phyloP scores from a whole-genome alignment of 805 yeast genomes.

The Zygotorulaspora sp. region DNA sequence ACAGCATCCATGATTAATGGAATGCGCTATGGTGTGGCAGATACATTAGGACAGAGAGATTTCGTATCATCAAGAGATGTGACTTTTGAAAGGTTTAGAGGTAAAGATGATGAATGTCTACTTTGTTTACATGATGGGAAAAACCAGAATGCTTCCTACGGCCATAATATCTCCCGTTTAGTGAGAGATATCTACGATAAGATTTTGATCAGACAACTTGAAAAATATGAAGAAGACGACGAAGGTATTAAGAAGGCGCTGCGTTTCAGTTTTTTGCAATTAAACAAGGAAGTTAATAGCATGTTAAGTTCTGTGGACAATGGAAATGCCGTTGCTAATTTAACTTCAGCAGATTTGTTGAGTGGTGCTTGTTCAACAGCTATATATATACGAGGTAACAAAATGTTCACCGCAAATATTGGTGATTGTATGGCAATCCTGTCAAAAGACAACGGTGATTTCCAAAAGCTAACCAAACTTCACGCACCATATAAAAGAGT shows the following conservation, averaged over 20 bases:
- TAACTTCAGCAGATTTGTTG: constrained; percentile 61
- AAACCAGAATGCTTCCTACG: constrained; percentile 45
- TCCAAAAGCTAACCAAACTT: constrained; percentile 60
- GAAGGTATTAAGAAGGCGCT: constrained; percentile 68
- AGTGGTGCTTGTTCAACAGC: constrained; percentile 86
- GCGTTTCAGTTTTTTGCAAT: constrained; percentile 69
- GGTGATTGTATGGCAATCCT: constrained; percentile 87
- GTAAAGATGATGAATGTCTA: constrained; percentile 74
- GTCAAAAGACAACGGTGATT: constrained; percentile 78
- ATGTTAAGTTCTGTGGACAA: constrained; percentile 47
- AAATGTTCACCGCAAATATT: constrained; percentile 74
- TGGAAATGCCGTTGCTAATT: constrained; percentile 45
- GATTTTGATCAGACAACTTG: constrained; percentile 52
- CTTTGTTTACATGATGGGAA: constrained; percentile 86
- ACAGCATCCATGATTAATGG: constrained; percentile 75
- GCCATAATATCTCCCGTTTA: constrained; percentile 64
- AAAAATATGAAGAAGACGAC: constrained; percentile 38
- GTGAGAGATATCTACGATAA: constrained; percentile 66
- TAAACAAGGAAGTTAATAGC: constrained; percentile 75
- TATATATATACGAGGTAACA: constrained; percentile 66
- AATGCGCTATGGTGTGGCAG: constrained; percentile 88
- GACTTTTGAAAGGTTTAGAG: constrained; percentile 81
- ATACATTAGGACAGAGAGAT: constrained; percentile 65
- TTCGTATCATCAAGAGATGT: constrained; percentile 74
- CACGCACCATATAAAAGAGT: constrained; percentile 79